Evolutionary conservation across 495 filamentous ascomycete genomes (phyloP), one percentile per base, ranked within the genome.

Genomic region (Chlorociboria aeruginascens): DNA sequence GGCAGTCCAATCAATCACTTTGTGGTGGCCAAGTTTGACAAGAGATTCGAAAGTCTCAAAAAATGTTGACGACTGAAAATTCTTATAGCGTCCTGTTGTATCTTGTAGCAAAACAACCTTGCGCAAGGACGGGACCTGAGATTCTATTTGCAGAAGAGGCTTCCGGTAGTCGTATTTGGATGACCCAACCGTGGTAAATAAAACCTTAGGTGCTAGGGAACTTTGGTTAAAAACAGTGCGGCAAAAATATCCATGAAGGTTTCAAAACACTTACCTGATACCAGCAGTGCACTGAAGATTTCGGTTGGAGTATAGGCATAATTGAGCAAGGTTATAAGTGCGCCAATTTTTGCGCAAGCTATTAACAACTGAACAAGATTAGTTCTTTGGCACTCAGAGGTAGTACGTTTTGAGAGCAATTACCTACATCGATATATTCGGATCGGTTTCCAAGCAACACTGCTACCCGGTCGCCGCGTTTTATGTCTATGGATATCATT

Each of bases 31-130:
- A 25, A 25, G 20, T 4, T 25, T 4, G 20, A 25, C 20, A 25
- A 25, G 20, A 4, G 20, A 25, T 25, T 25, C 20, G 4, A 25
- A 25, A 25, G 1, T 25, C 20, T 25, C 20, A 25, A 25, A 25
- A 25, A 25, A 25, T 25, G 1, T 4, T 25, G 20, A 25, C 20
- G 20, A 4, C 20, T 4, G 1, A 4, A 25, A 25, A 25, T 25
- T 25, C 20, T 25, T 4, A 25, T 25, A 25, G 20, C 20, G 2
- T 25, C 4, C 20, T 25, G 20, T 4, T 2, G 20, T 79, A 52
- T 13, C 48, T 10, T 36, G 32, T 32, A 37, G 39, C 20, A 40
- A 28, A 40, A 40, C 13, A 8, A 40, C 39, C 39, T 10, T 40
- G 3, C 29, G 10, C 14, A 40, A 13, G 14, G 39, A 20, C 1